Percentiles rank a stretch among this genome's conserved stretches.
Evolutionary conservation across 495 filamentous ascomycete species (phyloP).

Genomic region (Saxophila tyrrhenica): DNA sequence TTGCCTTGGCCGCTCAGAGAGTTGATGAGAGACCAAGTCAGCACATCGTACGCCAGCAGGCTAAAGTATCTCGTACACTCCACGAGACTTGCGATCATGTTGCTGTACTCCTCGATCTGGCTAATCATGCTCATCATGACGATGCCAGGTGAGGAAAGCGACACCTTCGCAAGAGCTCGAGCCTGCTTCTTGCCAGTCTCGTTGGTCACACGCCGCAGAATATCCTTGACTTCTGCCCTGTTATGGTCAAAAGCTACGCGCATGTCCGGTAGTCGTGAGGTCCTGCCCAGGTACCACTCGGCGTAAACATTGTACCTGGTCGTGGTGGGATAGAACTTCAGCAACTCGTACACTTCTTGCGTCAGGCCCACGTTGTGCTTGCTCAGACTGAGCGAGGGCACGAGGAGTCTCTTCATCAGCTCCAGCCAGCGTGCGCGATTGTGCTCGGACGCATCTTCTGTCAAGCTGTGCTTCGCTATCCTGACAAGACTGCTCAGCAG

Average conservation of each 20-base stretch:
- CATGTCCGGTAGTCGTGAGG: conserved; percentile 65
- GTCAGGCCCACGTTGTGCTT: conserved; percentile 72
- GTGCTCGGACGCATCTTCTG: conserved; percentile 51
- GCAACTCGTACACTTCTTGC: conserved; percentile 70
- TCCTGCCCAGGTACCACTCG: conserved; percentile 75
- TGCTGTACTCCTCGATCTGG: conserved; percentile 85
- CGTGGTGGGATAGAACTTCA: conserved; percentile 63
- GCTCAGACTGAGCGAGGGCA: conserved; percentile 74
- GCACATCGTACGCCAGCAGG: conserved; percentile 79
- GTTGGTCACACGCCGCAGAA: conserved; percentile 73
- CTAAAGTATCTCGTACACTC: conserved; percentile 92
- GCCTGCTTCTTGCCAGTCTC: conserved; percentile 79
- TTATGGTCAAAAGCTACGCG: conserved; percentile 65
- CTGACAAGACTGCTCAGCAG: conserved; percentile 69
- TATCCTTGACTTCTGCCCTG: conserved; percentile 62
- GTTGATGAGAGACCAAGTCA: conserved; percentile 78
- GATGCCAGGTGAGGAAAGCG: conserved; percentile 75
- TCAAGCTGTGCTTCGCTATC: conserved; percentile 67
- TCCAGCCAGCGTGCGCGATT: conserved; percentile 68
- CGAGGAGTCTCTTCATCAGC: conserved; percentile 66
- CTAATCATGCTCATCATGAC: conserved; percentile 77
- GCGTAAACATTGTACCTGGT: conserved; percentile 82
- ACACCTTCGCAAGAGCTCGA: conserved; percentile 72
- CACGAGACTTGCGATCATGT: conserved; percentile 83
- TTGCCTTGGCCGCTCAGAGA: conserved; percentile 63